Base-by-base conservation (phyloP, 2,329 filamentous ascomycete species). In the Cryphonectria parasitica region DNA sequence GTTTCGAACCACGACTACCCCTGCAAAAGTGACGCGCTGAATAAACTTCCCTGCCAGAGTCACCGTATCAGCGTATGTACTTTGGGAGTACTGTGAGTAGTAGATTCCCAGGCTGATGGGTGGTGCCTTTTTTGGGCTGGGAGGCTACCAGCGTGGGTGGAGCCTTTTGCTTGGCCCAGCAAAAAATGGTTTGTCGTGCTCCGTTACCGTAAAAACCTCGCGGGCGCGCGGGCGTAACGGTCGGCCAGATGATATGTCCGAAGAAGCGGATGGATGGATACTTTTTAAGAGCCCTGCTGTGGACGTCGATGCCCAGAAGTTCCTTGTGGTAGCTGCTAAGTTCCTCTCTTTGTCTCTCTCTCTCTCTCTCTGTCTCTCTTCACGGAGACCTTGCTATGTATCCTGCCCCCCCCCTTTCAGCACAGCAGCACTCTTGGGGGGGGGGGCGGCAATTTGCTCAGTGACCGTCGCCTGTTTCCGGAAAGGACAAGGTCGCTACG, bases 81-180 rank as follows among this genome's bases (percentile, higher is more conserved):
- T 49, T 7, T 49, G 45, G 22, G 22, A 10, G 45, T 49, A 49
- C 19, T 10, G 22, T 39, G 2, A 39, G 36, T 22, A 49, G 45
- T n/a, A 49, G 7, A 13, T 19, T n/a, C 31, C 31, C 31, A 61
- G 65, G 72, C 71, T 75, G 71, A 69, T 67, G 63, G 68, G 67
- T 64, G 70, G 43, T 49, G 43, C 43, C 43, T 6, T 7, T 22
- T 49, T 49, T 70, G 36, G 13, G 43, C 70, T 69, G 71, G 69
- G 45, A 61, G 64, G 45, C 58, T 39, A 19, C 19, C 34, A n/a
- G 60, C 13, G 39, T 43, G 60, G 63, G 73, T 75, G 72, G 63
- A 69, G 65, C 71, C 45, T 7, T 49, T 19, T n/a, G n/a, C 45
- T 79, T 73, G 69, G 64, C 39, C 28, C 25, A 19, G 19, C 13